These are phyloP conservation scores for Pythium dissimile DNA, from an alignment of 352 stramenopile species.

Conservation along the genomic window DNA sequence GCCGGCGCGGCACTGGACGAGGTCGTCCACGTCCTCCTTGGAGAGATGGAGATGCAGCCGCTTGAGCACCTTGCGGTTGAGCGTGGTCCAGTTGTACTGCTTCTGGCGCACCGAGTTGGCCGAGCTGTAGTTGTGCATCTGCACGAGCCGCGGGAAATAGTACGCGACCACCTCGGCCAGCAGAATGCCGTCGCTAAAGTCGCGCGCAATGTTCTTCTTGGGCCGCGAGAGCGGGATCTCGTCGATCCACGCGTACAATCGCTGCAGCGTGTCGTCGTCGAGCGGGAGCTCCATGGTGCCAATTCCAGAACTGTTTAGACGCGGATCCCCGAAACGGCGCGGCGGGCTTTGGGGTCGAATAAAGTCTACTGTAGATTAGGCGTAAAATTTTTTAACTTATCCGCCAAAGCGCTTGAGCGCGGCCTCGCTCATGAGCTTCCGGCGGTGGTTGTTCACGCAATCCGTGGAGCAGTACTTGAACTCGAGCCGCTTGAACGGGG, in stretches of 20 bases:
- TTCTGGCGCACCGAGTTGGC: slow-evolving; percentile 93
- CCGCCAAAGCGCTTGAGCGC: slow-evolving; percentile 76
- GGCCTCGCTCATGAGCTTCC: slow-evolving; percentile 91
- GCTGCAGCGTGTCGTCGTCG: slow-evolving; percentile 90
- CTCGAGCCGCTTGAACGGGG: slow-evolving; percentile 89
- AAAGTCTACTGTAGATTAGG: too few relatives aligned
- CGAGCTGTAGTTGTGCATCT: slow-evolving; percentile 96
- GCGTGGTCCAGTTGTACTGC: slow-evolving; percentile 95
- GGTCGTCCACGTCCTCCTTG: slow-evolving; percentile 89
- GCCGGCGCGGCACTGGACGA: slow-evolving; percentile 86
- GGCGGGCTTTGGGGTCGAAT: slow-evolving; percentile 5
- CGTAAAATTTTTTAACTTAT: slow-evolving; percentile 15
- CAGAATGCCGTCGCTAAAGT: slow-evolving; percentile 94
- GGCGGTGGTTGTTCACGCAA: slow-evolving; percentile 91
- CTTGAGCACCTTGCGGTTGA: slow-evolving; percentile 91
- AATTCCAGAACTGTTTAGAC: too few relatives aligned
- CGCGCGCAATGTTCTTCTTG: slow-evolving; percentile 94
- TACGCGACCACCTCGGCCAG: slow-evolving; percentile 90
- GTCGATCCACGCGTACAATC: slow-evolving; percentile 95
- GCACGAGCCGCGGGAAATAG: slow-evolving; percentile 94
- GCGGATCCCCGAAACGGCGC: slow-evolving; percentile 7
- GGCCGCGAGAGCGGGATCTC: slow-evolving; percentile 92
- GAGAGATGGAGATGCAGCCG: slow-evolving; percentile 80
- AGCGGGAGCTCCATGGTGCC: slow-evolving; percentile 54
- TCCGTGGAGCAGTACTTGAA: slow-evolving; percentile 94